Percentiles rank a stretch among this genome's conserved stretches.
Conservation (phyloP, 352 stramenopile species). For the Globisporangium megalacanthum region DNA sequence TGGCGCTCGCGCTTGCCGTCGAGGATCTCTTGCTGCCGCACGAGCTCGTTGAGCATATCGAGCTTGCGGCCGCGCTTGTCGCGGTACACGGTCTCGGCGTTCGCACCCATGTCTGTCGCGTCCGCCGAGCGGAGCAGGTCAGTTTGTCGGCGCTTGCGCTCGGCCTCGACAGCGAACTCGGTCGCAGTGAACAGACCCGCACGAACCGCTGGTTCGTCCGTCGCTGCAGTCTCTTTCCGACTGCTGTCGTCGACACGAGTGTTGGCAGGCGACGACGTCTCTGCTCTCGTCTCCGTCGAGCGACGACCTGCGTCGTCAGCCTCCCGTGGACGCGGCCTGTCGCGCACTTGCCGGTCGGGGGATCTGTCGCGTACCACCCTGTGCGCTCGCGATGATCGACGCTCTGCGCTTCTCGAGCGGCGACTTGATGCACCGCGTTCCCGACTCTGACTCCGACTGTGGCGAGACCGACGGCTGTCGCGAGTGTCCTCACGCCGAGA, state of each 20-base stretch:
- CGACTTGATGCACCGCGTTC: slow-evolving; percentile 1
- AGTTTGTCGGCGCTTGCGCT: slow-evolving; percentile 43
- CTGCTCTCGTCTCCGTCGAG: background rate
- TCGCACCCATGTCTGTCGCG: slow-evolving; percentile 59
- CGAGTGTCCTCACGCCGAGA: background rate
- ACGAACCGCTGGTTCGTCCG: slow-evolving; percentile 15
- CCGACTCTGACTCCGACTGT: too few relatives aligned
- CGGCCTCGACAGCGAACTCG: slow-evolving; percentile 60
- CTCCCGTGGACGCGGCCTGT: slow-evolving; percentile 4
- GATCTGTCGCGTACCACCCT: background rate
- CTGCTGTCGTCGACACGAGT: background rate
- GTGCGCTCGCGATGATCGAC: background rate
- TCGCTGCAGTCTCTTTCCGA: too few relatives aligned
- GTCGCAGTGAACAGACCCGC: slow-evolving; percentile 61
- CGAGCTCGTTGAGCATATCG: slow-evolving; percentile 83
- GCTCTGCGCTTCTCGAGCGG: slow-evolving; percentile 7
- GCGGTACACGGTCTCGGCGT: slow-evolving; percentile 80
- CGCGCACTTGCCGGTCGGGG: background rate
- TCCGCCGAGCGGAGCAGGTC: slow-evolving; percentile 44
- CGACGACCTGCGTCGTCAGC: background rate
- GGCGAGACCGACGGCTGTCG: background rate
- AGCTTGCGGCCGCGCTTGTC: slow-evolving; percentile 80
- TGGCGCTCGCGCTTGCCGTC: slow-evolving; percentile 75
- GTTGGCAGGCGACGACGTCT: background rate
- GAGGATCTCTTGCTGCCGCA: slow-evolving; percentile 71